Base-by-base conservation (phyloP, 768 basidiomycete genomes). In the Wakefieldia striispora region DNA sequence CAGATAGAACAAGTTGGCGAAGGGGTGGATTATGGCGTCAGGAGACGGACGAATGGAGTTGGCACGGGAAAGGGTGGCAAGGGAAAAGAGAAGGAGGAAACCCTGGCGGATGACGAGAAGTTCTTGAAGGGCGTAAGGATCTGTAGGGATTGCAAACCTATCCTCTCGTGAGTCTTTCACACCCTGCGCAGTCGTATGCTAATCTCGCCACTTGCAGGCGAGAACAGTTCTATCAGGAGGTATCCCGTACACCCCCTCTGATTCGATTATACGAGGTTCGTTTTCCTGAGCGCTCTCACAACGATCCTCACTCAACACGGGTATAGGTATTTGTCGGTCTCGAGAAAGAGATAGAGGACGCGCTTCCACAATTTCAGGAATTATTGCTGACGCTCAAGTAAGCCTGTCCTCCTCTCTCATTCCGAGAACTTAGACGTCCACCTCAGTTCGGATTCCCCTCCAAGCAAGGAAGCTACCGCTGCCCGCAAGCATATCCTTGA, bases 261-360 rank as follows among this genome's bases (percentile, higher is more conserved):
- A 71, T 79, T 21, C 77, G 77, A 57, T 73, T 95, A 24, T 88
- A 97, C 65, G 81, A 85, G 59, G 89, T 86, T 27, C 68, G 55
- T 3, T 10, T 37, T n/a, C 21, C 10, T 26, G 14, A 37, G 20
- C n/a, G 9, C n/a, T n/a, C 5, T 37, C 38, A 40, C 20, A 1
- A 17, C 12, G 11, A 14, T 2, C 8, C 17, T 40, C 27, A 11
- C 17, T 43, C 45, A 46, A 24, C 43, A 41, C 37, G 36, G 10
- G 24, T 36, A 7, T 66, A 92, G 79, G 79, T 80, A 1, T 83
- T 98, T 51, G 70, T 91, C 33, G 65, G 61, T 34, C 70, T 97
- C 8, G 94, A 99, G 71, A 78, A 80, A 45, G 94, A 97, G 57
- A 94, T 98, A n/a, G 89, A 92, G 63, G 87, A 86, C 27, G 71